Percentiles rank a stretch among this genome's conserved stretches.
Conservation (phyloP, 352 stramenopile genomes). For the Pythium pectinolyticum region DNA sequence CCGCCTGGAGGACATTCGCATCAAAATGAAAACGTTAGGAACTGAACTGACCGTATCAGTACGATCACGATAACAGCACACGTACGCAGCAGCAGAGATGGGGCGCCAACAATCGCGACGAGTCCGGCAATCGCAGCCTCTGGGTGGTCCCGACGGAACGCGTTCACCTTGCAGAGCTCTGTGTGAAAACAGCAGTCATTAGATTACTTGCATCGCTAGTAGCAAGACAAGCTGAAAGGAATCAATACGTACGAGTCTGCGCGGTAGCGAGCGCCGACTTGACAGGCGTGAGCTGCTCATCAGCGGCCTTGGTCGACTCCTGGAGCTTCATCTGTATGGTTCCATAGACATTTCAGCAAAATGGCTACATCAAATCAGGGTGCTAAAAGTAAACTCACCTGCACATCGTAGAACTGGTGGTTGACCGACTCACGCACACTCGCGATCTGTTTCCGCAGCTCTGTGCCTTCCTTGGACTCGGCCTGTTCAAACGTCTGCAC, state of each 20-base stretch:
- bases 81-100: constrained; percentile 70
- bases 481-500: constrained; percentile 67
- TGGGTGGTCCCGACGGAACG: constrained; percentile 72
- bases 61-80: too few species aligned
- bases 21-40: not conserved
- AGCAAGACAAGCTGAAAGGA: not conserved
- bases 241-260: constrained; percentile 47
- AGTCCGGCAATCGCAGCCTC: constrained; percentile 60
- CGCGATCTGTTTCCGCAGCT: constrained; percentile 61
- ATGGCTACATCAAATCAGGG: not conserved
- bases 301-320: constrained; percentile 51
- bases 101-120: constrained; percentile 53
- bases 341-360: not conserved
- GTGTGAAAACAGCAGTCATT: not conserved
- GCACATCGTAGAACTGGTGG: constrained; percentile 55
- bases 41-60: too few species aligned
- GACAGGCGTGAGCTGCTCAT: constrained; percentile 65
- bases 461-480: constrained; percentile 58
- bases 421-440: constrained; percentile 52
- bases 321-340: constrained; percentile 40
- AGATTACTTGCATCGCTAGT: constrained; percentile 1
- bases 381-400: constrained; percentile 24
- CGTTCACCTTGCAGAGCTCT: constrained; percentile 76
- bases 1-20: constrained; percentile 37
- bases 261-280: constrained; percentile 41